Evolutionary conservation across 2,329 filamentous ascomycete genomes (phyloP).

Genomic region (Dothistroma pini): DNA sequence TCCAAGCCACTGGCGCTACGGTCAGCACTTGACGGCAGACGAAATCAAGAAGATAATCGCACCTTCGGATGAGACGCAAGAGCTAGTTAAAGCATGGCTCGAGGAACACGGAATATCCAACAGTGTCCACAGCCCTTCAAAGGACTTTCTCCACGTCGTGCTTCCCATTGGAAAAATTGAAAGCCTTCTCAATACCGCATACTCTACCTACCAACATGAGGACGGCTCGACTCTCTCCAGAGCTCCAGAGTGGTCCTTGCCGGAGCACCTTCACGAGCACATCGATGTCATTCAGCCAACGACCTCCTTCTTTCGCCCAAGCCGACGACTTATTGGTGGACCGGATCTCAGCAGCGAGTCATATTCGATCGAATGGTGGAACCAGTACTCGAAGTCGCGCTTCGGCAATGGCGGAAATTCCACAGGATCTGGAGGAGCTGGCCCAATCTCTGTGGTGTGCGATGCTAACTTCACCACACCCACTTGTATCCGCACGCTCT

Average conservation of each 20-base stretch:
- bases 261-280: slow-evolving; percentile 54
- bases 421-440: slow-evolving; percentile 8
- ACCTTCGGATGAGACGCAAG: slow-evolving; percentile 50
- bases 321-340: slow-evolving; percentile 19
- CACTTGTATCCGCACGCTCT: slow-evolving; percentile 52
- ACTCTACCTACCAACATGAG: slow-evolving; percentile 50
- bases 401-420: slow-evolving; percentile 8
- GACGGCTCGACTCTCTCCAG: slow-evolving; percentile 50
- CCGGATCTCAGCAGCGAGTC: slow-evolving; percentile 15
- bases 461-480: slow-evolving; percentile 54
- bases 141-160: slow-evolving; percentile 56
- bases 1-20: slow-evolving; percentile 53
- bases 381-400: slow-evolving; percentile 18
- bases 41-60: slow-evolving; percentile 54
- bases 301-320: slow-evolving; percentile 54
- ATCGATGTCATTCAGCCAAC: slow-evolving; percentile 60
- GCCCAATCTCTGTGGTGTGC: slow-evolving; percentile 37
- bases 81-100: slow-evolving; percentile 56
- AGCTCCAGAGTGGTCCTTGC: slow-evolving; percentile 57
- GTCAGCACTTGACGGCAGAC: slow-evolving; percentile 48
- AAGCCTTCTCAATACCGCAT: slow-evolving; percentile 51
- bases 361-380: slow-evolving; percentile 21
- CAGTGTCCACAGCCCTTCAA: slow-evolving; percentile 49
- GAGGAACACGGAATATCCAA: slow-evolving; percentile 50
- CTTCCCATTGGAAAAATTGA: slow-evolving; percentile 53